Percentiles rank a stretch among this genome's conserved stretches.
phyloP scores from a whole-genome alignment of 345 rosid species.

The Hypericum perforatum region DNA sequence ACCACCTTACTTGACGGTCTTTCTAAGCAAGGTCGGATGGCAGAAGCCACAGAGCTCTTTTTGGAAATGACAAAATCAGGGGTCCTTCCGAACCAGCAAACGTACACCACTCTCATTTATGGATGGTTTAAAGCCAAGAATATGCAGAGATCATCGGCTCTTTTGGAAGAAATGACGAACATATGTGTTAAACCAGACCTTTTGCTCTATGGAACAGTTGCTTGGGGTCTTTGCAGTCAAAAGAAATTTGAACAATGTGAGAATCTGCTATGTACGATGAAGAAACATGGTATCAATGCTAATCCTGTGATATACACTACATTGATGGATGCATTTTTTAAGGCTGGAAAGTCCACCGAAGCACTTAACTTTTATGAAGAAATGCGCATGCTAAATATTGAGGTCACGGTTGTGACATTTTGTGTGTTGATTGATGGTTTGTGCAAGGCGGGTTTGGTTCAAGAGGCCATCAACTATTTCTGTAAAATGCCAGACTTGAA shows the following conservation, averaged over 20 bases:
- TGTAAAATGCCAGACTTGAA: conserved; percentile 31
- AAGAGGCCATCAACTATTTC: conserved; percentile 46
- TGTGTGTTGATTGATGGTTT: conserved; percentile 65
- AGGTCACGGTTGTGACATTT: conserved; percentile 56
- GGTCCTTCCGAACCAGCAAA: conserved; percentile 39
- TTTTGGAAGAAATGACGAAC: conserved; percentile 39
- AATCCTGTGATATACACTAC: conserved; percentile 47
- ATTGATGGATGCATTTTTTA: conserved; percentile 54
- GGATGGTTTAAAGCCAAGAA: conserved; percentile 47
- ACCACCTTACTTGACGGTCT: conserved; percentile 50
- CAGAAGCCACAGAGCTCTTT: conserved; percentile 50
- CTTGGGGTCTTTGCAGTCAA: conserved; percentile 47
- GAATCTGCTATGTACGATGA: conserved; percentile 40
- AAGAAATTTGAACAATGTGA: conserved; percentile 43
- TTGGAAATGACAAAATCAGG: conserved; percentile 34
- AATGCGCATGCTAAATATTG: conserved; percentile 33
- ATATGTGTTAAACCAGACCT: conserved; percentile 43
- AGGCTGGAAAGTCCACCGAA: conserved; percentile 34
- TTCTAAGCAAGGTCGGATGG: conserved; percentile 39
- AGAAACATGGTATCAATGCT: conserved; percentile 31
- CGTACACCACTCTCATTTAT: conserved; percentile 47
- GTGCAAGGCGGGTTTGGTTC: conserved; percentile 49
- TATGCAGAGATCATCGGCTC: conserved; percentile 37
- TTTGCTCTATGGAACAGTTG: conserved; percentile 48
- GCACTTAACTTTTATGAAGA: conserved; percentile 41